Evolutionary conservation across 768 basidiomycete genomes (phyloP).

Genomic region (Trametes punicea): DNA sequence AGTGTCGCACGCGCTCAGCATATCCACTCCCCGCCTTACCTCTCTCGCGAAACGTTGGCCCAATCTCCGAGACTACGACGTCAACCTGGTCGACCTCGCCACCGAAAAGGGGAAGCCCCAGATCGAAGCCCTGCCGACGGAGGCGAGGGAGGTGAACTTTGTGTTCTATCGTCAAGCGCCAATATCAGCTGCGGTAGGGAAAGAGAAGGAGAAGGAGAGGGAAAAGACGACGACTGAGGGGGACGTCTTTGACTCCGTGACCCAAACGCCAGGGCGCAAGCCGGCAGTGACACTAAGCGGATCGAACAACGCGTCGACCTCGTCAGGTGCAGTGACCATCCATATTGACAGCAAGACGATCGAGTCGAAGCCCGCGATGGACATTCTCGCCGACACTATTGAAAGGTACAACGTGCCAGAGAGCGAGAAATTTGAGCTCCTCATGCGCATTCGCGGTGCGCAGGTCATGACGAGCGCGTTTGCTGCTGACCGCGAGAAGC

Average conservation of each 20-base stretch:
- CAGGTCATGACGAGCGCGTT: slow-evolving; percentile 58
- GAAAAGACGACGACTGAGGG: slow-evolving; percentile 49
- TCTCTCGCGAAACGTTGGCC: slow-evolving; percentile 86
- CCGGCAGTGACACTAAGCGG: slow-evolving; percentile 26
- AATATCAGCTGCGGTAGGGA: slow-evolving; percentile 18
- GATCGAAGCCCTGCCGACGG: slow-evolving; percentile 61
- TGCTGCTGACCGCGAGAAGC: slow-evolving; percentile 68
- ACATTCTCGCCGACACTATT: slow-evolving; percentile 70
- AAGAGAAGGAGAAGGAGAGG: slow-evolving; percentile 38
- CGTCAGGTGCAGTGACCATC: slow-evolving; percentile 52
- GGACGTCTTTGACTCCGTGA: slow-evolving; percentile 39
- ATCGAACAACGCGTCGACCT: slow-evolving; percentile 31
- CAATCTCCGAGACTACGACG: slow-evolving; percentile 73
- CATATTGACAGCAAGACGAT: slow-evolving; percentile 62
- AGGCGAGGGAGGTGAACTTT: slow-evolving; percentile 77
- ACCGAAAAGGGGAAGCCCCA: slow-evolving; percentile 48
- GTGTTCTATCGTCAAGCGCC: slow-evolving; percentile 71
- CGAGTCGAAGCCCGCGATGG: slow-evolving; percentile 62
- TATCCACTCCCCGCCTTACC: slow-evolving; percentile 76
- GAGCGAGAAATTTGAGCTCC: slow-evolving; percentile 81
- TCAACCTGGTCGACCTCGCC: slow-evolving; percentile 73
- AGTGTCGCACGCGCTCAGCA: slow-evolving; percentile 77
- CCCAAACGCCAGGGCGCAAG: slow-evolving; percentile 49
- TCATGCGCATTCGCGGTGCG: slow-evolving; percentile 84
- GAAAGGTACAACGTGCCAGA: slow-evolving; percentile 68